Percentiles rank a stretch among this genome's conserved stretches.
Conservation (phyloP, 176 grass and related monocot genomes). For the Phragmites australis region DNA sequence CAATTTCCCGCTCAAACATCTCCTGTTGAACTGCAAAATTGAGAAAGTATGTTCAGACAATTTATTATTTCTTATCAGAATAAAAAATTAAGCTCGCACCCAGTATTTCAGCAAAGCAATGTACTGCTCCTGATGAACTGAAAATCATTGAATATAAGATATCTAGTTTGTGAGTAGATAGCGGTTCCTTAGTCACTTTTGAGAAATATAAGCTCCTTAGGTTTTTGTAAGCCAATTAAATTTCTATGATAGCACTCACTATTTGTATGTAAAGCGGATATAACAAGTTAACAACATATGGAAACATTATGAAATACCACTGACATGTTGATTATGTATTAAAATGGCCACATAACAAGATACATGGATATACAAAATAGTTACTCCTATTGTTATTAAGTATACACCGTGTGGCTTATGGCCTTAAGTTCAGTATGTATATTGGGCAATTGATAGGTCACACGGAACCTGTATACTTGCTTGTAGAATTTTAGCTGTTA, state of each 20-base stretch:
- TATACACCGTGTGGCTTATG: neutral
- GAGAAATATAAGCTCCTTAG: neutral
- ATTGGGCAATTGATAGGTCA: neutral
- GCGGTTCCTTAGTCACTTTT: neutral
- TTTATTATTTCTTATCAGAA: neutral
- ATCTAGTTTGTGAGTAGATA: neutral
- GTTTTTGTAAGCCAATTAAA: neutral
- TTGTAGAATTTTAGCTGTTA: conserved; percentile 7
- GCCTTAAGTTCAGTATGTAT: neutral
- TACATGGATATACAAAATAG: conserved; percentile 11
- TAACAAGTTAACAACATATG: neutral
- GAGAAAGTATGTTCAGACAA: conserved; percentile 33
- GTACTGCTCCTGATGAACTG: neutral
- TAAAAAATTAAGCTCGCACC: neutral
- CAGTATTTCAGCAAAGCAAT: conserved; percentile 33
- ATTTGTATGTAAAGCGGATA: conserved; percentile 4
- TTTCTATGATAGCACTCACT: conserved; percentile 18
- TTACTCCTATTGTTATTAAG: neutral
- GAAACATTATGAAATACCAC: neutral
- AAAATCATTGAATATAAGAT: conserved; percentile 23
- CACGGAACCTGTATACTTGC: neutral
- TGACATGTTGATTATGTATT: conserved; percentile 22
- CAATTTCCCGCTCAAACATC: conserved; percentile 94
- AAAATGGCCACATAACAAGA: neutral
- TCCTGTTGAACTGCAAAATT: conserved; percentile 89